phyloP scores from a whole-genome alignment of 495 filamentous ascomycete species.

The Entonaema liquescens region DNA sequence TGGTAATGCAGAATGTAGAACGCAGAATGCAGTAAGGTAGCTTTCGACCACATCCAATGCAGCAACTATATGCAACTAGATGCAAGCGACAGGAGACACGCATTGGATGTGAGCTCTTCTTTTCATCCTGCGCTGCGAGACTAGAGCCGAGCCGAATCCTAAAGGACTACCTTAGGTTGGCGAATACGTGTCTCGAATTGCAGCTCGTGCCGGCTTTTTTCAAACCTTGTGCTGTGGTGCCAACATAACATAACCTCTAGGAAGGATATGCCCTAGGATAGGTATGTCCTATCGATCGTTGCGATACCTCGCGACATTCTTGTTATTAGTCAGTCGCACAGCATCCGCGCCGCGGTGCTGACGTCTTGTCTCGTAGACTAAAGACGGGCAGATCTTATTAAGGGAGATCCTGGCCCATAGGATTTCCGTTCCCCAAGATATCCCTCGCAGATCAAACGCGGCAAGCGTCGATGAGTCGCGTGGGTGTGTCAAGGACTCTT shows the following conservation, averaged over 20 bases:
- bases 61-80: slow-evolving; percentile 13
- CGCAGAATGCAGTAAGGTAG: slow-evolving; percentile 32
- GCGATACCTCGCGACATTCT: background rate
- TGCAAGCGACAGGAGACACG: slow-evolving; percentile 33
- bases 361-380: slow-evolving; percentile 14
- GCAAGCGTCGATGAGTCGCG: slow-evolving; percentile 23
- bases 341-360: slow-evolving; percentile 8
- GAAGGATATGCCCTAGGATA: too few relatives aligned
- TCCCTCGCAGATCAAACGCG: slow-evolving; percentile 37
- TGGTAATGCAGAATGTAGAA: too few relatives aligned
- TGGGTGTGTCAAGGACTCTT: slow-evolving; percentile 14
- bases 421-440: slow-evolving; percentile 38
- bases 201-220: background rate
- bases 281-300: background rate
- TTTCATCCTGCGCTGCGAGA: slow-evolving; percentile 7
- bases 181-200: slow-evolving; percentile 14
- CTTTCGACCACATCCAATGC: slow-evolving; percentile 31
- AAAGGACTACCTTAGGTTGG: slow-evolving; percentile 16
- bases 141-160: slow-evolving; percentile 1
- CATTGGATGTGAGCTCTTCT: slow-evolving; percentile 19
- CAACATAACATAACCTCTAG: slow-evolving; percentile 9
- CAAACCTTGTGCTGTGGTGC: background rate
- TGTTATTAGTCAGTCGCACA: background rate
- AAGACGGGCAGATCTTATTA: slow-evolving; percentile 36
- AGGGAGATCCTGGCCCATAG: slow-evolving; percentile 32